A percentile compares a stretch with the other conserved stretches of the same genome.
These are phyloP conservation scores for Nectriaceae sp. DNA, from an alignment of 2,329 filamentous ascomycete species.

Conservation along the genomic window DNA sequence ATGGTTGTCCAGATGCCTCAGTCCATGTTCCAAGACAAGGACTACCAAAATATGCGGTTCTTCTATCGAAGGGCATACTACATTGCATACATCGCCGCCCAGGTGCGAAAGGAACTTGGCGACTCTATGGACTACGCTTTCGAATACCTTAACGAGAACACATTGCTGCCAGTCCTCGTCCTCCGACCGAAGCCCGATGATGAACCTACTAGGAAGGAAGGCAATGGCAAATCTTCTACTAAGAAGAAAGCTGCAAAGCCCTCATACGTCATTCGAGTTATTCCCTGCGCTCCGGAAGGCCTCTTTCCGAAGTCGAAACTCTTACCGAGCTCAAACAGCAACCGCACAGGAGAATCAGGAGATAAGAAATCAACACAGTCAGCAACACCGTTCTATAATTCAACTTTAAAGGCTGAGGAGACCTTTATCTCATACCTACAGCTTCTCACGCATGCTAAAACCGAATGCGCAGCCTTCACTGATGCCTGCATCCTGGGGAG, in stretches of 20 bases:
- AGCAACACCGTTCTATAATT: constrained; percentile 86
- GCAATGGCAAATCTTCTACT: constrained; percentile 16
- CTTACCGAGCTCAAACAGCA: constrained; percentile 66
- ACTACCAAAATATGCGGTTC: constrained; percentile 89
- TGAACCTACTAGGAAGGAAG: constrained; percentile 13
- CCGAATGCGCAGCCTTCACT: constrained; percentile 70
- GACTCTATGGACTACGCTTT: constrained; percentile 61
- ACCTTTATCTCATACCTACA: constrained; percentile 75
- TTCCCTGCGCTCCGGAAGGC: constrained; percentile 70
- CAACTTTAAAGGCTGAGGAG: constrained; percentile 76
- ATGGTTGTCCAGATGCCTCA: constrained; percentile 85
- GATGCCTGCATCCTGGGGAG: constrained; percentile 86
- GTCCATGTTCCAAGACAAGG: constrained; percentile 85
- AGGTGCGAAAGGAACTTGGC: constrained; percentile 60
- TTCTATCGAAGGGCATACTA: constrained; percentile 96
- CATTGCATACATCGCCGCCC: constrained; percentile 76
- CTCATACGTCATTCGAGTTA: constrained; percentile 69
- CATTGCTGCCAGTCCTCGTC: constrained; percentile 69
- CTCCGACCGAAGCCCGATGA: constrained; percentile 39
- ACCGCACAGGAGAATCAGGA: constrained; percentile 57
- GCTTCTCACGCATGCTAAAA: constrained; percentile 68
- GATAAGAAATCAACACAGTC: constrained; percentile 43
- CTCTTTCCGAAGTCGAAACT: constrained; percentile 75
- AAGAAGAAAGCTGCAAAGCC: constrained; percentile 33
- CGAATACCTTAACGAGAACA: constrained; percentile 70